Evolutionary conservation across 169 alveolate species (phyloP), one percentile per base, ranked within the genome.

Genomic region (Babesia bovis): DNA sequence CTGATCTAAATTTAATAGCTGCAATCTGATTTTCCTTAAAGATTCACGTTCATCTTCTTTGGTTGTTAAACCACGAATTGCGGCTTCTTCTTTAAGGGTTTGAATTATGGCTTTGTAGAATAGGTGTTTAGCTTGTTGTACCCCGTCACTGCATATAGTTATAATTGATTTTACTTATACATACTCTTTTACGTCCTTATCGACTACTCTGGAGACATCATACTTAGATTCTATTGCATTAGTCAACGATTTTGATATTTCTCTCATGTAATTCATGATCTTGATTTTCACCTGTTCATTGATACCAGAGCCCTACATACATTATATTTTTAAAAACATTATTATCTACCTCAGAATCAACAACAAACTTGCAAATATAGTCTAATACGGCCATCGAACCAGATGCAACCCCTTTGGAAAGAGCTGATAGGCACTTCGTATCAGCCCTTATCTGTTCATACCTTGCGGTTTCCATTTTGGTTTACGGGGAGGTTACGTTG

Each of bases 341-440:
- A 5, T 4, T 12, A 44, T 52, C 1, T 45, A 63, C 73, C 60
- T 63, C 60, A 4, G 51, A 42, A n/a, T 63, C 60, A 28, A n/a
- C 41, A 35, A 63, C 21, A 33, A 45, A 63, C 41, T 63, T 63
- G 61, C 73, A 63, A 26, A 63, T 63, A n/a, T 45, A 21, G 13
- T 30, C 35, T 47, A 63, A 4, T 3, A 63, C 28, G 6, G 35
- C 73, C 53, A 63, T 17, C 1, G 73, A 19, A 10, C 73, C 73
- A 30, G 73, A 1, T 45, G 52, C n/a, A 17, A 35, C 44, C 4
- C 73, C 73, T 28, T 36, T 44, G 2, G 73, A 45, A 0, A 63
- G 44, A 21, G 44, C 30, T 0, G 52, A 32, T 21, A 63, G 35
- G 60, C 60, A 61, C 26, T 36, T 36, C 44, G 72, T 59, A 61